Conservation (phyloP, 441 rosid genomes). For the Corymbia citriodora region DNA sequence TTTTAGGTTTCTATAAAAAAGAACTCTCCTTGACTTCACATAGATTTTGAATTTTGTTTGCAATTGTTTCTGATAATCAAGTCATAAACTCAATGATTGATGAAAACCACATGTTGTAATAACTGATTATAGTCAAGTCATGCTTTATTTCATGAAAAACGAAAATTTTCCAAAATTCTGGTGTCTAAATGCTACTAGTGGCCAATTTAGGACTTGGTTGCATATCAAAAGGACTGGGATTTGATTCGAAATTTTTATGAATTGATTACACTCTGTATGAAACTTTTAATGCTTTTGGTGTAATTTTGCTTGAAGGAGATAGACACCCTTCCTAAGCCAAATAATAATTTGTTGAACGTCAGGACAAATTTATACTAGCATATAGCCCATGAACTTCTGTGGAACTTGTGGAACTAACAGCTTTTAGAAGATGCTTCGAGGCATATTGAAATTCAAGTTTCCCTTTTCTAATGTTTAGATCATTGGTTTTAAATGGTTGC, state of each 20-base stretch:
- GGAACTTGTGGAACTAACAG: not conserved
- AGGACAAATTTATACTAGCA: not conserved
- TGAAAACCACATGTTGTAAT: not conserved
- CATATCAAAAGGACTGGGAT: not conserved
- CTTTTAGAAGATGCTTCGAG: not conserved
- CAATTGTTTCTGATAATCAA: not conserved
- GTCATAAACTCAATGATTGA: not conserved
- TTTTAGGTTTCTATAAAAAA: not conserved
- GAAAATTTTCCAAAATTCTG: not conserved
- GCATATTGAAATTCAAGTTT: not conserved
- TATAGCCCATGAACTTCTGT: not conserved
- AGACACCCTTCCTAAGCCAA: not conserved
- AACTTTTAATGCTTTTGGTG: not conserved
- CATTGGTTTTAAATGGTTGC: not conserved
- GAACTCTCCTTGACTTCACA: not conserved
- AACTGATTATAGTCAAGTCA: not conserved
- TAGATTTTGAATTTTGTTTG: not conserved
- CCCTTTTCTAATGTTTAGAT: not conserved
- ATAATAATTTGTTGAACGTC: not conserved
- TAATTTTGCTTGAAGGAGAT: not conserved
- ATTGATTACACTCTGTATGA: not conserved
- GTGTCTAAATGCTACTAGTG: not conserved
- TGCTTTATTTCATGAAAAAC: not conserved
- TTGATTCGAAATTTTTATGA: not conserved
- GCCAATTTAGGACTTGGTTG: not conserved